Conservation (phyloP, 2,329 filamentous ascomycete species). For the Monilinia laxa region DNA sequence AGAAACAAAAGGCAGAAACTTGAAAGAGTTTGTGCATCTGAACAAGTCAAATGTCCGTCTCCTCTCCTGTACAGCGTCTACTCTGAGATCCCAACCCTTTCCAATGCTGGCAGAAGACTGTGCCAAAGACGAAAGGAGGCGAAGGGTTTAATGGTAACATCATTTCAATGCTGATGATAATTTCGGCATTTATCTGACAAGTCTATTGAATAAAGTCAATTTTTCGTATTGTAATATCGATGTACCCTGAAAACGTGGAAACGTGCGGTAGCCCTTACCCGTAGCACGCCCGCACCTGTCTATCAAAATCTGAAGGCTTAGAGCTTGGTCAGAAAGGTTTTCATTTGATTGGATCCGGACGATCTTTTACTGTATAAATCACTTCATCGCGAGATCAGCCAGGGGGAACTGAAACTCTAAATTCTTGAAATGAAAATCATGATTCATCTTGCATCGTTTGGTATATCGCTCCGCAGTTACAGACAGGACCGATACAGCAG, state of each 20-base stretch:
- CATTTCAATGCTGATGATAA: background rate
- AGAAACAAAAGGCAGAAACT: background rate
- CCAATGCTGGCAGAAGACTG: background rate
- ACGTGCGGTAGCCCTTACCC: background rate
- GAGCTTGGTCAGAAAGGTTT: background rate
- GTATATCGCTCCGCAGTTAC: background rate
- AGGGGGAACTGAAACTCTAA: constrained; percentile 15
- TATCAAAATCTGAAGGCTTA: constrained; percentile 1
- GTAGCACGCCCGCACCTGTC: background rate
- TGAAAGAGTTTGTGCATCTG: constrained; percentile 2
- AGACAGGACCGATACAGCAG: no score
- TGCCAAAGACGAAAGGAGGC: background rate
- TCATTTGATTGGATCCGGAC: background rate
- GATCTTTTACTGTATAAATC: constrained; percentile 11
- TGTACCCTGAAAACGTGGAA: background rate
- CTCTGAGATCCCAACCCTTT: background rate
- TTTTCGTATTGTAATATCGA: background rate
- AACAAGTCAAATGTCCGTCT: no score
- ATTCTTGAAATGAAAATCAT: constrained; percentile 11
- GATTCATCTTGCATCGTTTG: background rate
- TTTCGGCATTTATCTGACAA: background rate
- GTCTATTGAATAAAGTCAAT: background rate
- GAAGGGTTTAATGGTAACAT: background rate
- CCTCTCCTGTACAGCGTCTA: no score
- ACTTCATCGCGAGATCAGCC: constrained; percentile 15